Evolutionary conservation across 2,329 filamentous ascomycete genomes (phyloP).

Genomic region (Fusarium sp.): DNA sequence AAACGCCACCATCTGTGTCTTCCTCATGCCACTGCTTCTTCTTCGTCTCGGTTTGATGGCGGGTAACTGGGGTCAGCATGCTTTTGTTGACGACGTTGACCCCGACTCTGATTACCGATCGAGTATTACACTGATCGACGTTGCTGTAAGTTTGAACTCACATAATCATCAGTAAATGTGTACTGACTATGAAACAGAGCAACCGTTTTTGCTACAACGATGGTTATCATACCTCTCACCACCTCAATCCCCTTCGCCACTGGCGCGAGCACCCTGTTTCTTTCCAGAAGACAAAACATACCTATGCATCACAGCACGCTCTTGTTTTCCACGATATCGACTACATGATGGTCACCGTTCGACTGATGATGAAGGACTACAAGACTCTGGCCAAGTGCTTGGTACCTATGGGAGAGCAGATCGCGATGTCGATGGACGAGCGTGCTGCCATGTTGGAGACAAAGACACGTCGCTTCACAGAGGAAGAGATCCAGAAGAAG

Average conservation of each 20-base stretch:
- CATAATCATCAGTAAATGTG: too few relatives aligned
- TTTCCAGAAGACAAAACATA: slow-evolving; percentile 76
- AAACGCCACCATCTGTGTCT: slow-evolving; percentile 70
- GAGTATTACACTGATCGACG: slow-evolving; percentile 83
- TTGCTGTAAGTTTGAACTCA: slow-evolving; percentile 67
- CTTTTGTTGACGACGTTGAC: slow-evolving; percentile 79
- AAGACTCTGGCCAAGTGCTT: slow-evolving; percentile 74
- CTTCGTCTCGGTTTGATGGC: slow-evolving; percentile 81
- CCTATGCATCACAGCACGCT: slow-evolving; percentile 74
- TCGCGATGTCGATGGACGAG: slow-evolving; percentile 69
- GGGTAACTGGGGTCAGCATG: slow-evolving; percentile 88
- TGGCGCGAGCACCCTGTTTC: slow-evolving; percentile 84
- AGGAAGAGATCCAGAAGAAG: slow-evolving; percentile 42
- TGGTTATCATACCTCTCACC: slow-evolving; percentile 84
- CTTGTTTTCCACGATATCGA: slow-evolving; percentile 86
- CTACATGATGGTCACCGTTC: slow-evolving; percentile 80
- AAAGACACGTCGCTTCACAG: slow-evolving; percentile 41
- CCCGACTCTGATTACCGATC: slow-evolving; percentile 83
- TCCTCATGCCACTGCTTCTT: slow-evolving; percentile 73
- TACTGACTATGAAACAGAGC: slow-evolving; percentile 61
- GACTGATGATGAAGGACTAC: slow-evolving; percentile 78
- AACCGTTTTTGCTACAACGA: slow-evolving; percentile 88
- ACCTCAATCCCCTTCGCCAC: slow-evolving; percentile 81
- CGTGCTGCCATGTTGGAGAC: slow-evolving; percentile 37
- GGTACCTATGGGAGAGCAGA: slow-evolving; percentile 80